phyloP scores from a whole-genome alignment of 495 filamentous ascomycete genomes.

The Aspergillus kassunensis region DNA sequence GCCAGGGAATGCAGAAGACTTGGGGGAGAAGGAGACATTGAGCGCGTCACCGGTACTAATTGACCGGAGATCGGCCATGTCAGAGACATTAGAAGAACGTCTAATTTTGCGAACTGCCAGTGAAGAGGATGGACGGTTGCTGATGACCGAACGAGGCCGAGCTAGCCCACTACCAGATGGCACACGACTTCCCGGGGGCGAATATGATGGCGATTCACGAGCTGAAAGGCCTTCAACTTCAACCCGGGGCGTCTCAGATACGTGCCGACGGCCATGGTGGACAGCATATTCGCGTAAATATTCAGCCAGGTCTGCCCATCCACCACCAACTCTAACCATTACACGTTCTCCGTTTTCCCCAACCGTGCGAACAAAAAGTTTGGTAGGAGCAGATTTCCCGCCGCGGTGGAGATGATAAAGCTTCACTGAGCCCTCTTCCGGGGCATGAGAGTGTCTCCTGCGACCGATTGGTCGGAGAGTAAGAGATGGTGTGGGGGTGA shows the following conservation, averaged over 20 bases:
- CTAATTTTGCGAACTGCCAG: conserved; percentile 39
- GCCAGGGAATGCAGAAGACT: conserved; percentile 18
- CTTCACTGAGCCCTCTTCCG: conserved; percentile 64
- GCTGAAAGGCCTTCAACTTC: conserved; percentile 40
- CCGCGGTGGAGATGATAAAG: conserved; percentile 89
- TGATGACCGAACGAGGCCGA: conserved; percentile 32
- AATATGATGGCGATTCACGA: conserved; percentile 32
- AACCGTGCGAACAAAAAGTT: conserved; percentile 87
- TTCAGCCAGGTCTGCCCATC: conserved; percentile 92
- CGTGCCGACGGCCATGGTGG: conserved; percentile 66
- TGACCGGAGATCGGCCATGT: conserved; percentile 27
- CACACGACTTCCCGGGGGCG: conserved; percentile 25
- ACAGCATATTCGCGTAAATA: conserved; percentile 90
- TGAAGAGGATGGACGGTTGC: conserved; percentile 37
- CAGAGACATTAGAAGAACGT: conserved; percentile 38
- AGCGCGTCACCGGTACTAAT: conserved; percentile 26
- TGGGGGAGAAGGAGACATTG: conserved; percentile 31
- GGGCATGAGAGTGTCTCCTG: conserved; percentile 34
- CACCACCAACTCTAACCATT: conserved; percentile 95
- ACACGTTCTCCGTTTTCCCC: conserved; percentile 88
- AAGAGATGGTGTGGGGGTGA: conserved; percentile 63
- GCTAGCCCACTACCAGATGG: conserved; percentile 28
- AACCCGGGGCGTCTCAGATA: conserved; percentile 39
- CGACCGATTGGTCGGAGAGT: conserved; percentile 57
- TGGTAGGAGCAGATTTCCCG: conserved; percentile 79